Percentiles rank a stretch among this genome's conserved stretches.
These are phyloP conservation scores for Dalbergia oliveri DNA, from an alignment of 306 rosid species.

Conservation along the genomic window DNA sequence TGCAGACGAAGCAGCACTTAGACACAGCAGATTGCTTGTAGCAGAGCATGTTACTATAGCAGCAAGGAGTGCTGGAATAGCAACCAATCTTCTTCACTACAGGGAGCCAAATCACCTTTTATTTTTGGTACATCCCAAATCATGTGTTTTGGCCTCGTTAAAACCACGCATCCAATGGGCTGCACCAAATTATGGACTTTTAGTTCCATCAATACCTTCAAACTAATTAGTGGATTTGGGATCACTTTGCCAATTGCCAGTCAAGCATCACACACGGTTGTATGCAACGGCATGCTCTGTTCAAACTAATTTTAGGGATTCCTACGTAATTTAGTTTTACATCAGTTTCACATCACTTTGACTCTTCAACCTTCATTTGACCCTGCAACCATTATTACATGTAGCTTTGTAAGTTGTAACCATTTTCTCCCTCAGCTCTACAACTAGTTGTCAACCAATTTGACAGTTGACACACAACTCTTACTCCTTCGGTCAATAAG, in stretches of 20 bases:
- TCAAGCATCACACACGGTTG: not conserved
- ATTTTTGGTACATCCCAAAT: no score
- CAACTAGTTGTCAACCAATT: not conserved
- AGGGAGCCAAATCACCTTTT: no score
- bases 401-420: not conserved
- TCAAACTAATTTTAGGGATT: not conserved
- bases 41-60: no score
- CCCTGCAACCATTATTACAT: not conserved
- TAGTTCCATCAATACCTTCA: no score
- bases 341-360: not conserved
- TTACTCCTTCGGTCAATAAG: conserved; percentile 5
- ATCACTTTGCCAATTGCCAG: not conserved
- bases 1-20: no score
- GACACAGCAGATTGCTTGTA: no score
- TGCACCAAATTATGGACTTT: no score
- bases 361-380: not conserved
- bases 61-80: no score
- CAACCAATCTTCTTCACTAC: no score
- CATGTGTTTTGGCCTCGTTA: no score
- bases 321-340: not conserved
- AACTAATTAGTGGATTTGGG: no score
- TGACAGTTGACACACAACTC: not conserved
- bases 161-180: no score
- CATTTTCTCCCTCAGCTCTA: not conserved
- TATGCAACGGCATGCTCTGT: not conserved